Percentiles rank a stretch among this genome's conserved stretches.
Evolutionary conservation across 768 basidiomycete species (phyloP).

Genomic region (Gloeopeniophorella convolvens): DNA sequence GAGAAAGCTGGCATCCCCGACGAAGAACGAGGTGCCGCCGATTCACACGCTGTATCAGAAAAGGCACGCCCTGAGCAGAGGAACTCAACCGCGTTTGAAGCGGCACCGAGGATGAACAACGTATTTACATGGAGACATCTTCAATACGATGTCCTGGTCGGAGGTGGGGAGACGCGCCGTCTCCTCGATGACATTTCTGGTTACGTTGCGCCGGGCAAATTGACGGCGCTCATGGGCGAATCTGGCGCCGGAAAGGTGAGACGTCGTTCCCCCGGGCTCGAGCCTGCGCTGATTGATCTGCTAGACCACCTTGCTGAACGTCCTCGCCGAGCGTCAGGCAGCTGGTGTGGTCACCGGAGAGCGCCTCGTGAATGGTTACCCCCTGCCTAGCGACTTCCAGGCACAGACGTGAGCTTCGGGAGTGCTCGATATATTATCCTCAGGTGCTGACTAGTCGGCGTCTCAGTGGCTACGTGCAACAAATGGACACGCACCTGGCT

Average conservation of each 20-base stretch:
- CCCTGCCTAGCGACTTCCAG: constrained; percentile 43
- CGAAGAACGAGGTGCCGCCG: constrained; percentile 24
- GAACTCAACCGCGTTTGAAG: constrained; percentile 10
- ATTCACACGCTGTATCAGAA: neutral
- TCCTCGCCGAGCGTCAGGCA: constrained; percentile 34
- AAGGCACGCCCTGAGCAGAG: constrained; percentile 1
- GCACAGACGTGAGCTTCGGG: constrained; percentile 43
- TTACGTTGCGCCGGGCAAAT: constrained; percentile 72
- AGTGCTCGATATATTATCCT: constrained; percentile 33
- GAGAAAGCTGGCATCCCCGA: constrained; percentile 21
- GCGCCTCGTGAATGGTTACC: constrained; percentile 39
- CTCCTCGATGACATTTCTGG: constrained; percentile 72
- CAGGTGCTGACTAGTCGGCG: neutral
- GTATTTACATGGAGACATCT: constrained; percentile 79
- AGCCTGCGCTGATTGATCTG: neutral
- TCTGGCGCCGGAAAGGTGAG: constrained; percentile 43
- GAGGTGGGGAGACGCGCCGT: constrained; percentile 36
- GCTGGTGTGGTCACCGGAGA: constrained; percentile 36
- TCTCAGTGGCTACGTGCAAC: constrained; percentile 75
- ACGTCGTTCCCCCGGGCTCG: neutral
- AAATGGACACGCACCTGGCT: constrained; percentile 74
- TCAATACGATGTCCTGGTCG: constrained; percentile 55
- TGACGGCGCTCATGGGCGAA: constrained; percentile 75
- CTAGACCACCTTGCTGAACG: constrained; percentile 46
- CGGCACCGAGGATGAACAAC: constrained; percentile 33